Conservation (phyloP, 1,139 yeast genomes). For the Suhomyces maxii region DNA sequence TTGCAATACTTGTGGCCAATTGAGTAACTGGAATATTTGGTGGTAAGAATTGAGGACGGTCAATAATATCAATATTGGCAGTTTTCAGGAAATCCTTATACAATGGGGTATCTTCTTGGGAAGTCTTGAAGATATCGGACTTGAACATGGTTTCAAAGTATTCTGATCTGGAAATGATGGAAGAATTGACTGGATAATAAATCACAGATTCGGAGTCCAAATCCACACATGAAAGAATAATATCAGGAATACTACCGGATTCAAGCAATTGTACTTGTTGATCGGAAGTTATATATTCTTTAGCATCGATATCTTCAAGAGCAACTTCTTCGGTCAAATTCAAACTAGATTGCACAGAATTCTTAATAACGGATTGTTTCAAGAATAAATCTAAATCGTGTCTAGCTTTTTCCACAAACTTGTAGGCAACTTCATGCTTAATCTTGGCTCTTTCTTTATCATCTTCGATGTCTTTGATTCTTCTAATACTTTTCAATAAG, state of each 20-base stretch:
- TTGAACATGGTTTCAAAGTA: constrained; percentile 67
- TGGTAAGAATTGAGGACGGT: constrained; percentile 22
- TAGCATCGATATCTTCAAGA: constrained; percentile 33
- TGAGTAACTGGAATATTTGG: constrained; percentile 33
- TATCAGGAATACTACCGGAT: constrained; percentile 46
- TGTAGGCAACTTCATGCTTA: constrained; percentile 45
- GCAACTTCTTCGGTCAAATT: constrained; percentile 24
- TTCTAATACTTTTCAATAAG: constrained; percentile 32
- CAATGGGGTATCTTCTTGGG: constrained; percentile 22
- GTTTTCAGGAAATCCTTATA: constrained; percentile 10
- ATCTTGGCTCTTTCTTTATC: constrained; percentile 37
- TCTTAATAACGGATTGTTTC: constrained; percentile 33
- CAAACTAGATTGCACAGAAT: constrained; percentile 12
- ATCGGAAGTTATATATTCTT: constrained; percentile 16
- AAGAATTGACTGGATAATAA: constrained; percentile 63
- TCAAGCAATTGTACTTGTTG: constrained; percentile 22
- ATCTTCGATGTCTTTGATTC: constrained; percentile 13
- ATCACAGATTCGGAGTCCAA: constrained; percentile 24
- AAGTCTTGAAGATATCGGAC: constrained; percentile 37
- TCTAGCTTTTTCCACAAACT: constrained; percentile 50
- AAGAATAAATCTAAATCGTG: constrained; percentile 45
- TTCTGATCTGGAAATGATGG: constrained; percentile 60
- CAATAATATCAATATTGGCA: constrained; percentile 17
- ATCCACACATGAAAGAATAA: constrained; percentile 43
- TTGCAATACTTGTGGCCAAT: constrained; percentile 27